Evolutionary conservation across 192 early-diverging fungal genomes (phyloP).

Genomic region (Coemansia guatemalensis): DNA sequence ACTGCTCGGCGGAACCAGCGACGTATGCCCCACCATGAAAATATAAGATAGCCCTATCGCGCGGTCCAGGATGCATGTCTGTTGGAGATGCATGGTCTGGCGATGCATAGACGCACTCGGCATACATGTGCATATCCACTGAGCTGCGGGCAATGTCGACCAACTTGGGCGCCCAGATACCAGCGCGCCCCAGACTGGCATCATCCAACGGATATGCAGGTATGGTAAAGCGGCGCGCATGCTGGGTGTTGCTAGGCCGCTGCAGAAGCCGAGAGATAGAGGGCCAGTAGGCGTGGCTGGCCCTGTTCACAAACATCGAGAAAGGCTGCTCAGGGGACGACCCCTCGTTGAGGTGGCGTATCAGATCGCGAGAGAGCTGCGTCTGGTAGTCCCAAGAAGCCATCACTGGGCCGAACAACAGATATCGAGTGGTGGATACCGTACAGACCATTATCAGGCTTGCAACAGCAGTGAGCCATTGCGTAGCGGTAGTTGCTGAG

Average conservation of each 20-base stretch:
- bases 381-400: conserved; percentile 20
- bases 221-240: background rate
- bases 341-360: conserved; percentile 12
- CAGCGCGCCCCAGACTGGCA: background rate
- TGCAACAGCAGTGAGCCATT: background rate
- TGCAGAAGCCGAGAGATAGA: background rate
- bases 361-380: conserved; percentile 22
- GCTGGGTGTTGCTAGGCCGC: background rate
- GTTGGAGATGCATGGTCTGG: background rate
- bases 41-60: conserved; percentile 55
- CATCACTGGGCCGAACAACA: conserved; percentile 6
- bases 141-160: conserved; percentile 1
- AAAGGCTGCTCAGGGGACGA: background rate
- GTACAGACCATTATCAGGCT: background rate
- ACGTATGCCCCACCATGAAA: conserved; percentile 77
- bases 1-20: conserved; percentile 27
- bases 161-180: conserved; percentile 15
- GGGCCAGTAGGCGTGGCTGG: conserved; percentile 10
- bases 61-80: background rate
- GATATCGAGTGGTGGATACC: conserved; percentile 3
- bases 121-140: conserved; percentile 1
- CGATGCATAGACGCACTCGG: conserved; percentile 8
- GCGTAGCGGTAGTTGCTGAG: too few relatives aligned
- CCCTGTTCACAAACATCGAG: background rate
- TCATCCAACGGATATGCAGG: background rate